phyloP scores from a whole-genome alignment of 2,329 filamentous ascomycete species.

The Sporothrix sp. region DNA sequence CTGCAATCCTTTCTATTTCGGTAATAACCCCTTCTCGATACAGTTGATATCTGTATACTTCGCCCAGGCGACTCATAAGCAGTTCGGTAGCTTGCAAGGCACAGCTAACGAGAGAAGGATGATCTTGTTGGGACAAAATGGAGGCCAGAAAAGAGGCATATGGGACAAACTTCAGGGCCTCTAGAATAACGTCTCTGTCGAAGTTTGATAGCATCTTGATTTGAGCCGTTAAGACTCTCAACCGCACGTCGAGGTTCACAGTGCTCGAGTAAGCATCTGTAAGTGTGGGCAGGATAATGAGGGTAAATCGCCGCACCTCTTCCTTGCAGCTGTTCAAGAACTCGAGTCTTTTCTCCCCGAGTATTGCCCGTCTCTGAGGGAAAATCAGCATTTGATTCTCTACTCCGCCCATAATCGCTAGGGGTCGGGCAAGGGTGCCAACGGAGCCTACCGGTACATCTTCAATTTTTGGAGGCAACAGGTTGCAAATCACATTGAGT shows the following conservation, averaged over 20 bases:
- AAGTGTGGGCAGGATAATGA: conserved; percentile 86
- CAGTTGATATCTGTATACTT: conserved; percentile 90
- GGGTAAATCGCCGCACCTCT: conserved; percentile 82
- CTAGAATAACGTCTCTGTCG: conserved; percentile 73
- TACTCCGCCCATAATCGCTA: too few relatives aligned
- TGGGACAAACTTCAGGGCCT: conserved; percentile 76
- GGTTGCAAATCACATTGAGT: conserved; percentile 91
- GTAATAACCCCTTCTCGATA: conserved; percentile 93
- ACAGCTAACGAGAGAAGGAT: conserved; percentile 74
- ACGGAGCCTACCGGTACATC: conserved; percentile 24
- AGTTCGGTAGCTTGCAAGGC: conserved; percentile 86
- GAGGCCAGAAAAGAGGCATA: conserved; percentile 94
- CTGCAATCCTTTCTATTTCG: conserved; percentile 75
- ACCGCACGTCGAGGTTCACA: conserved; percentile 85
- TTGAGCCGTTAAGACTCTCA: conserved; percentile 92
- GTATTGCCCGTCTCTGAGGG: conserved; percentile 38
- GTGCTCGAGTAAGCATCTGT: conserved; percentile 97
- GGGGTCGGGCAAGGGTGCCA: conserved; percentile 24
- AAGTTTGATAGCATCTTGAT: conserved; percentile 96
- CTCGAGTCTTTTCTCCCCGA: conserved; percentile 74
- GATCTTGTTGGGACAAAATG: conserved; percentile 91
- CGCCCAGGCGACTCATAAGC: conserved; percentile 70
- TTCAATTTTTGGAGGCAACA: conserved; percentile 39
- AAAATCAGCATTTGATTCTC: conserved; percentile 30
- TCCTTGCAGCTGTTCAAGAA: conserved; percentile 72